Percentiles rank a stretch among this genome's conserved stretches.
phyloP scores from a whole-genome alignment of 352 stramenopile genomes.

The Phytopythium litorale region DNA sequence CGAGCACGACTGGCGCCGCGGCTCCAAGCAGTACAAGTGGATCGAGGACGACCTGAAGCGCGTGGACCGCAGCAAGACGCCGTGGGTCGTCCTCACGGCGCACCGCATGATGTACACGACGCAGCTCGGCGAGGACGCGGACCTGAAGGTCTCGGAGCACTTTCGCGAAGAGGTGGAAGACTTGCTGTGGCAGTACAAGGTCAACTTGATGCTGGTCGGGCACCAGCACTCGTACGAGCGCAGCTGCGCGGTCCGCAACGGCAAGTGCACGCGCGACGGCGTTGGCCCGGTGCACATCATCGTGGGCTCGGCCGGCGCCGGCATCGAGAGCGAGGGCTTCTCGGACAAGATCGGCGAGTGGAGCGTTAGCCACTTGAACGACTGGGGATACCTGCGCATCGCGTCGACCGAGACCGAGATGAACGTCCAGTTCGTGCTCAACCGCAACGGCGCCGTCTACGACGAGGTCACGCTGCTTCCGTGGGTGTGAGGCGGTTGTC shows the following conservation, averaged over 20 bases:
- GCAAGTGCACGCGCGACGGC: conserved; percentile 66
- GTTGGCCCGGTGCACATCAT: conserved; percentile 85
- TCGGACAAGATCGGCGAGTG: conserved; percentile 66
- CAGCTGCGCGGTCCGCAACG: conserved; percentile 76
- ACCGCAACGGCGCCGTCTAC: conserved; percentile 76
- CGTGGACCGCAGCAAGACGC: conserved; percentile 83
- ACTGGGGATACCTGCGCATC: conserved; percentile 74
- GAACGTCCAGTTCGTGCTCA: conserved; percentile 74
- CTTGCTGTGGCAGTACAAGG: conserved; percentile 81
- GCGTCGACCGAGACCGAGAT: conserved; percentile 61
- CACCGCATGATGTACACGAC: conserved; percentile 92
- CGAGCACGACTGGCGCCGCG: conserved; percentile 87
- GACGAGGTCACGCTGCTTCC: conserved; percentile 62
- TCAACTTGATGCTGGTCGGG: conserved; percentile 90
- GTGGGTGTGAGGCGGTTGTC: conserved; percentile 26
- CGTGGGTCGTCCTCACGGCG: conserved; percentile 91
- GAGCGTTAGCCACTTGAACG: conserved; percentile 76
- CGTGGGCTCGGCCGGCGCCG: conserved; percentile 79
- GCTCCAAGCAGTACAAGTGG: conserved; percentile 89
- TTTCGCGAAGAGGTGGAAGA: conserved; percentile 90
- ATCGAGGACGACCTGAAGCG: conserved; percentile 77
- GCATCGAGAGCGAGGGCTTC: conserved; percentile 61
- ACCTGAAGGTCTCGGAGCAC: conserved; percentile 65
- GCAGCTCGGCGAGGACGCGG: conserved; percentile 56
- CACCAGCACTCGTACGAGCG: conserved; percentile 93